Evolutionary conservation across 805 yeast species (phyloP), one percentile per base, ranked within the genome.

Genomic region (Yamadazyma nakazawae): DNA sequence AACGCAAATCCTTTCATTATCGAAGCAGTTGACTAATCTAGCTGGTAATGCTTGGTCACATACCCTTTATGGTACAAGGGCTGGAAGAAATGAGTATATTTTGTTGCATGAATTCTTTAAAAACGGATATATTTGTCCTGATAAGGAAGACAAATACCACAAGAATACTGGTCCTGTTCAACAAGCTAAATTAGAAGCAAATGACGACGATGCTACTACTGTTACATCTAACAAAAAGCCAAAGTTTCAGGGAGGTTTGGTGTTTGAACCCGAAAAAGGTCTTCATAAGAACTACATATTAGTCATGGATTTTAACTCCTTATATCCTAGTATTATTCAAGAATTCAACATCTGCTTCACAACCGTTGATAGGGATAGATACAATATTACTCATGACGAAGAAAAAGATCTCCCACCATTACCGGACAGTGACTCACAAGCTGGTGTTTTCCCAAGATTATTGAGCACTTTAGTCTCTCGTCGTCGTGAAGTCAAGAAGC

Each of bases 31-130:
- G 58, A 94, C 99, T 1, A 86, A 85, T 54, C 74, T 94, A 51
- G 97, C 98, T 1, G 99, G 99, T 57, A 94, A 94, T 63, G 92
- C 97, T 0, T 94, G 99, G 99, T 79, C 95, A 1, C 90, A 88
- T 52, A 94, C 99, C 0, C 73, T 94, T 42, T 84, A 89, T 43
- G 99, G 99, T 66, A 89, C 97, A 0, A 79, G 99, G 58, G 95
- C 96, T 9, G 97, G 96, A 57, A 80, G 99, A 69, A 92, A 92
- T 67, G 98, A 94, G 64, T 94, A 72, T 62, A 88, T 94, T 76
- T 72, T 94, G 64, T 69, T 94, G 46, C 99, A 94, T 64, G 98
- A 94, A 67, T 94, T 94, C 65, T 76, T 83, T 9, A 80, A 84
- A 58, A 81, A 84, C 57, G 84, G 84, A 10, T 92, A 75, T 59